Base-by-base conservation (phyloP, 768 basidiomycete species). In the Paxillus rubicundulus region DNA sequence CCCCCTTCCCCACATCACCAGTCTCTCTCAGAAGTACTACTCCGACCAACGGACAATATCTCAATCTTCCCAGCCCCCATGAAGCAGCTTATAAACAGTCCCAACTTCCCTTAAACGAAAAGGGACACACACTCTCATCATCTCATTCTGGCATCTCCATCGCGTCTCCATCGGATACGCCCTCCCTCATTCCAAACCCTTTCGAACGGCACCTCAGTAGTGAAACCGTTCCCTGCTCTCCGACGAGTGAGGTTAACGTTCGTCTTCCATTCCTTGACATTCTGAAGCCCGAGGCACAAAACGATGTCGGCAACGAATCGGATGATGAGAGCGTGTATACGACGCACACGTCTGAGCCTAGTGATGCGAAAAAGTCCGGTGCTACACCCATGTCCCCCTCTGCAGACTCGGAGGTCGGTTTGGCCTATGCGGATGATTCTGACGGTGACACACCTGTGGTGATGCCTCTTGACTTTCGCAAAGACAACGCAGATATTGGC, bases 121-220 rank as follows among this genome's bases (percentile, higher is more conserved):
- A 70, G 45, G 24, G 13, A 14, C 41, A 10, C 14, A 53, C 55
- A 30, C 61, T 54, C 16, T 28, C 58, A 1, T 60, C 69, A 17
- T 60, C 70, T 17, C 47, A 62, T 43, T 55, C 56, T 28, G 45
- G 16, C 24, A 51, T 70, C 27, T 61, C 59, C 50, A 61, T 72
- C 36, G 69, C 60, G 17, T 67, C 63, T 4, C 58, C 66, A 33
- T 61, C 72, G 3, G 62, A 56, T 28, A 59, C 63, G n/a, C 68
- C 66, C 47, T 70, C 68, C 8, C 66, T 63, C 1, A 65, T 97
- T 89, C 92, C 96, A 86, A 79, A 90, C 91, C 65, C 96, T 87
- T 66, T 96, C 85, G 63, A 79, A 84, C 71, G 90, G 90, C 72
- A 93, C 90, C 68, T 98, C 85, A 71, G 96, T 92, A 66, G 95